Percentiles rank a stretch among this genome's conserved stretches.
These are phyloP conservation scores for Spizellomyces punctatus DNA, from an alignment of 192 early-diverging fungal species.

Conservation along the genomic window DNA sequence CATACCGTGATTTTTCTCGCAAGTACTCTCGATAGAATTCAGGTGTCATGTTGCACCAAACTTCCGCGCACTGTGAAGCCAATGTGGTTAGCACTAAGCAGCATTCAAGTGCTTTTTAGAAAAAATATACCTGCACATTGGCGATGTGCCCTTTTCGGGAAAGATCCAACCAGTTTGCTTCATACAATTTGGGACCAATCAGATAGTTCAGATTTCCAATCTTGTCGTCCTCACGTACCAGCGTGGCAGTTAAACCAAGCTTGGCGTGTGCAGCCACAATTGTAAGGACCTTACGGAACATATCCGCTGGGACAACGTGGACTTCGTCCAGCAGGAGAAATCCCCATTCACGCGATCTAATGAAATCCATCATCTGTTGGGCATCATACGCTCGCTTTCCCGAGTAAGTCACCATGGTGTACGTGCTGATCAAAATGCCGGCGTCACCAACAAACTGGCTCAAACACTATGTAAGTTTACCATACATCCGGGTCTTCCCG, in stretches of 20 bases:
- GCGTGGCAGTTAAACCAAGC: constrained; percentile 82
- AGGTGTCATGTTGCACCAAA: constrained; percentile 98
- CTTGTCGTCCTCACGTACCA: constrained; percentile 98
- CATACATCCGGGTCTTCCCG: too few species aligned
- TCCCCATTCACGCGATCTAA: constrained; percentile 93
- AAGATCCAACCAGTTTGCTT: constrained; percentile 99
- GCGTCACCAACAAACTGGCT: constrained; percentile 77
- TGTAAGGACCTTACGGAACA: constrained; percentile 90
- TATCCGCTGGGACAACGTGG: constrained; percentile 95
- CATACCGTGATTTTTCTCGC: constrained; percentile 56
- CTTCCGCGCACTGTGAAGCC: constrained; percentile 80
- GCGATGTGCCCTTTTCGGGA: constrained; percentile 97
- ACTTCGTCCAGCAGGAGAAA: constrained; percentile 97
- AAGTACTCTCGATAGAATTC: constrained; percentile 97
- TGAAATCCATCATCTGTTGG: constrained; percentile 93
- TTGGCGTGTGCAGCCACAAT: constrained; percentile 92
- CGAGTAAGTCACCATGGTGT: constrained; percentile 93
- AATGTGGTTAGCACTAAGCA: not conserved
- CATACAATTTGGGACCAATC: constrained; percentile 98
- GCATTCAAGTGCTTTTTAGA: constrained; percentile 4
- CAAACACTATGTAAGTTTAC: not conserved
- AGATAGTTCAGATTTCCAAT: constrained; percentile 97
- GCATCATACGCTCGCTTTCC: constrained; percentile 93
- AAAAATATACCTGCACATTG: constrained; percentile 71
- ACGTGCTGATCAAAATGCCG: constrained; percentile 96